Base-by-base conservation (phyloP, 2,329 filamentous ascomycete genomes). In the Aspergillus glaucus region DNA sequence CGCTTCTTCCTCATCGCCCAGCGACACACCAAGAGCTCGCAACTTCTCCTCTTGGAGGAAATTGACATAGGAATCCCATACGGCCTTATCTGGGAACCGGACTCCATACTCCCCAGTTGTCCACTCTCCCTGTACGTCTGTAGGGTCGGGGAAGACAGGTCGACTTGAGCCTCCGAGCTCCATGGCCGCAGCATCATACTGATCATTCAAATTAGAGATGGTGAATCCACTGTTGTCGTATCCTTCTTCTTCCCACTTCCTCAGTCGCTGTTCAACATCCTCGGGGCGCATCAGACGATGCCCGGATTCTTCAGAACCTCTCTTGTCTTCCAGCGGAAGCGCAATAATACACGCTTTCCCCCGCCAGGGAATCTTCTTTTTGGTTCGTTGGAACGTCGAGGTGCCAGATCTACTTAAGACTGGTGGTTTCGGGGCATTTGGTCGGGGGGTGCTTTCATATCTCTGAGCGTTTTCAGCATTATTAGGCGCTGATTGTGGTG, bases 11-110 rank as follows among this genome's bases (percentile, higher is more conserved):
- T 89, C 85, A 44, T 86, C 83, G 32, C 84, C 87, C 52, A 88
- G 78, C 15, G 83, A 90, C 10, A 97, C 93, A 55, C 93, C 93
- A 48, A 98, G 78, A 45, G 92, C 91, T 52, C 90, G 84, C 46
- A 98, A 77, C 71, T 96, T 98, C 52, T 92, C 89, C 72, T 98
- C 93, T 57, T 88, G 84, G 32, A 97, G 75, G 56, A 86, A 85
- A 47, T 86, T 80, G 50, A 91, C 86, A 67, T 97, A 95, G 22
- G 82, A 76, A 61, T 88, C 86, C 85, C 85, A 88, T 59, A 81
- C 78, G 37, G 64, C 72, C 58, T 69, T 68, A 51, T 76, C 62
- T 4, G 74, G 73, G 50, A 76, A 70, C 15, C 62, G 67, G 48
- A 76, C 64, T 9, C 57, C 56, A 49, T 61, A 69, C 8, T 59